These are phyloP conservation scores for Pochonia chlamydosporia DNA, from an alignment of 2,329 filamentous ascomycete species.

Conservation along the genomic window DNA sequence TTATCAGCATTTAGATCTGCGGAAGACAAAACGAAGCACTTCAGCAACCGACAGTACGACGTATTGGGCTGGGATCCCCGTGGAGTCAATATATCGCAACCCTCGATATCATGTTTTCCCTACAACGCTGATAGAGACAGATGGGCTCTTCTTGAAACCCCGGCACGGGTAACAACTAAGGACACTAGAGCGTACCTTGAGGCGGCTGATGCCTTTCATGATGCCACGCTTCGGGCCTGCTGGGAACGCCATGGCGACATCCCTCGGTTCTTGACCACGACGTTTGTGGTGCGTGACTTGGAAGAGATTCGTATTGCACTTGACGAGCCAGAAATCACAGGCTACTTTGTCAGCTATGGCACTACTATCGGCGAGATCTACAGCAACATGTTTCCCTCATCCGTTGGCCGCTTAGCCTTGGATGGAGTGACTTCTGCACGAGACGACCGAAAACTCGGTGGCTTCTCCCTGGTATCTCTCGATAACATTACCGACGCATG, in stretches of 20 bases:
- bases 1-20: slow-evolving; percentile 31
- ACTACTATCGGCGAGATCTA: slow-evolving; percentile 46
- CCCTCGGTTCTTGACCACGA: slow-evolving; percentile 36
- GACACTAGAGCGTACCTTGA: slow-evolving; percentile 18
- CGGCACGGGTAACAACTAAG: slow-evolving; percentile 31
- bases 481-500: slow-evolving; percentile 44
- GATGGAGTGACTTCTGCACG: slow-evolving; percentile 40
- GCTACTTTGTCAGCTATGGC: slow-evolving; percentile 44
- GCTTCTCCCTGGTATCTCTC: slow-evolving; percentile 40
- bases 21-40: slow-evolving; percentile 30
- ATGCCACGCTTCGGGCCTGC: slow-evolving; percentile 25
- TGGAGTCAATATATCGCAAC: not conserved
- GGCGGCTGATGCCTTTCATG: not conserved
- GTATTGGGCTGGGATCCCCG: not conserved
- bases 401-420: slow-evolving; percentile 40
- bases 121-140: slow-evolving; percentile 33
- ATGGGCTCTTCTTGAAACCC: slow-evolving; percentile 33
- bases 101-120: not conserved
- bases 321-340: slow-evolving; percentile 38
- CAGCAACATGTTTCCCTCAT: slow-evolving; percentile 40
- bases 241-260: slow-evolving; percentile 36
- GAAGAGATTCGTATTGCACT: slow-evolving; percentile 39
- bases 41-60: slow-evolving; percentile 29
- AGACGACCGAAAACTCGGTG: slow-evolving; percentile 36
- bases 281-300: slow-evolving; percentile 38